Conservation (phyloP, 2,329 filamentous ascomycete genomes). For the Colletotrichum agaves region DNA sequence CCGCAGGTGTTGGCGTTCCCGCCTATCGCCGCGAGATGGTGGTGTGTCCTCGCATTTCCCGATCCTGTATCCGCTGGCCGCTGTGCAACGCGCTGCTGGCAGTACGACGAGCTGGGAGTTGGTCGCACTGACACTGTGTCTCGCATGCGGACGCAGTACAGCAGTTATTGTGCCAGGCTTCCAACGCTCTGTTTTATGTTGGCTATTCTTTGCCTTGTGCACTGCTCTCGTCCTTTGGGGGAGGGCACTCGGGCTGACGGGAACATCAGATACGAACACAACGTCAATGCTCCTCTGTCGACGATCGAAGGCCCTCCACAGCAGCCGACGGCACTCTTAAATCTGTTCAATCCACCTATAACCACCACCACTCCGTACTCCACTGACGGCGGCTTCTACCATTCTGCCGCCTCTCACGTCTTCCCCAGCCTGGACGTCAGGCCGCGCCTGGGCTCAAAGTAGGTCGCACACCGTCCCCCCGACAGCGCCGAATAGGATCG, state of each 20-base stretch:
- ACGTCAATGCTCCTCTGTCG: slow-evolving; percentile 62
- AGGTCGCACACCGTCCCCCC: slow-evolving; percentile 49
- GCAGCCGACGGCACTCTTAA: slow-evolving; percentile 61
- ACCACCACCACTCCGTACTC: slow-evolving; percentile 61
- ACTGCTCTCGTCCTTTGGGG: slow-evolving; percentile 11
- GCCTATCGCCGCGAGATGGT: slow-evolving; percentile 49
- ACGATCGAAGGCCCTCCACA: slow-evolving; percentile 64
- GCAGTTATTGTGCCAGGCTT: slow-evolving; percentile 48
- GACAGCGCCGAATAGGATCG: slow-evolving; percentile 25
- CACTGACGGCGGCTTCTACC: slow-evolving; percentile 61
- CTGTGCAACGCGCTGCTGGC: slow-evolving; percentile 58
- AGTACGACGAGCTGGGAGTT: slow-evolving; percentile 52
- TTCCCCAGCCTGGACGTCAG: slow-evolving; percentile 64
- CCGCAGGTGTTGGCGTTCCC: slow-evolving; percentile 45
- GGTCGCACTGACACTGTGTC: slow-evolving; percentile 44
- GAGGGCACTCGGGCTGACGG: slow-evolving; percentile 40
- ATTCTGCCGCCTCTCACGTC: slow-evolving; percentile 56
- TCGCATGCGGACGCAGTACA: slow-evolving; percentile 51
- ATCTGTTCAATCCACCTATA: slow-evolving; percentile 61
- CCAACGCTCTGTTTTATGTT: slow-evolving; percentile 41
- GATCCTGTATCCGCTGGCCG: slow-evolving; percentile 52
- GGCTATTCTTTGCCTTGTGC: slow-evolving; percentile 38
- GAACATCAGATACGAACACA: slow-evolving; percentile 64
- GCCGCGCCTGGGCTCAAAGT: slow-evolving; percentile 66
- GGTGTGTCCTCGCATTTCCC: slow-evolving; percentile 49